Conservation (phyloP, 2,329 filamentous ascomycete species). For the Scortechinia acanthostroma region DNA sequence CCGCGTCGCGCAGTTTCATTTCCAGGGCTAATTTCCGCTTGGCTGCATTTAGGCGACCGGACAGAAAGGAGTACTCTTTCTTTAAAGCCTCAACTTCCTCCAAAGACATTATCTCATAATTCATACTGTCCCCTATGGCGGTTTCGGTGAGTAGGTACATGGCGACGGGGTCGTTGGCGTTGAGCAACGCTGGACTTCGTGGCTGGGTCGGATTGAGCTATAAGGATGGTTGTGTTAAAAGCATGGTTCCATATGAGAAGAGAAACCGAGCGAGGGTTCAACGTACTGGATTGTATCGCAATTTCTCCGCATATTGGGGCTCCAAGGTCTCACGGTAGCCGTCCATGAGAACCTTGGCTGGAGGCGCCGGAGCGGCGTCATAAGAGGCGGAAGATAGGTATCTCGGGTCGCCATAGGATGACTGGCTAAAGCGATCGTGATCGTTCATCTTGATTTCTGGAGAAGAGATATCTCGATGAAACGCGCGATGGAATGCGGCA, state of each 20-base stretch:
- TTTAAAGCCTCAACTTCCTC: constrained; percentile 89
- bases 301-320: constrained; percentile 25
- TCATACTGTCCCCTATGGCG: constrained; percentile 78
- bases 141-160: constrained; percentile 91
- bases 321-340: not conserved
- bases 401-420: not conserved
- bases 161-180: constrained; percentile 68
- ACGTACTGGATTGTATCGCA: constrained; percentile 50
- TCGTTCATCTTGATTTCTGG: not conserved
- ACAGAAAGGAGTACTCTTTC: constrained; percentile 70
- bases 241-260: not conserved
- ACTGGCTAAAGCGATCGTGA: not conserved
- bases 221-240: constrained; percentile 7
- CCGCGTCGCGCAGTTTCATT: constrained; percentile 88
- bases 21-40: constrained; percentile 81
- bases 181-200: constrained; percentile 47
- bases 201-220: constrained; percentile 42
- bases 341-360: not conserved
- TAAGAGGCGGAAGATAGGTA: not conserved
- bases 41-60: constrained; percentile 73
- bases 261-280: not conserved
- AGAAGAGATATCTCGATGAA: too few species aligned
- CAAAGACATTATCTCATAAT: constrained; percentile 78
- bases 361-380: not conserved
- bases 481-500: too few species aligned